Evolutionary conservation across 768 basidiomycete species (phyloP), one percentile per base, ranked within the genome.

Genomic region (Mycena metata): DNA sequence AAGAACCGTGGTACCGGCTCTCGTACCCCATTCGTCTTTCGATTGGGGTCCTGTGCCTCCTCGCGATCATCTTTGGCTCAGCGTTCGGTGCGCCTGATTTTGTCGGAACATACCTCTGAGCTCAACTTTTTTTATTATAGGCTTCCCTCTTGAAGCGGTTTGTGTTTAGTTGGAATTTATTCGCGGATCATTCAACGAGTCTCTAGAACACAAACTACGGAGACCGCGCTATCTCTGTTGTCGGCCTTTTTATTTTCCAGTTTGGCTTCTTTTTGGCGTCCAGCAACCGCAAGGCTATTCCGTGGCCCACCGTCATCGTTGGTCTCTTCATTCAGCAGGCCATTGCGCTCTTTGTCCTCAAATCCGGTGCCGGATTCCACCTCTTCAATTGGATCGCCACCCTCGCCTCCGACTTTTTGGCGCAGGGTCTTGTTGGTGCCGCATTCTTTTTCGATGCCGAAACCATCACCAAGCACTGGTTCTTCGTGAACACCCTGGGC

Each of bases 321-420:
- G 96, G 96, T 21, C 82, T 96, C 21, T 90, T 96, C 79, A 73
- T 91, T 47, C 96, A 98, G 76, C 95, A 96, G 81, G 88, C 83
- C 19, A 88, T 96, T 51, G 96, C 96, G 1, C 84, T 97, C 49
- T 96, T 97, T 77, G 96, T 96, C 39, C 86, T 98, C 74, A 96
- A 96, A 82, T 87, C 90, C 15, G 81, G 82, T 50, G 95, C 94
- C 50, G 96, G 96, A 21, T 95, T 91, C 79, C 86, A 85, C 23
- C 86, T 96, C 62, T 96, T 98, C 85, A 86, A 83, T 57, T 96
- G 93, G 89, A 87, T 96, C 67, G 93, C 95, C 5, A 85, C 81
- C 54, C 86, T 94, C 17, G 94, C 94, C 8, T 83, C 86, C n/a
- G 93, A 95, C 78, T 95, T 95, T 80, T 84, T 97, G 64, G 77